phyloP scores from a whole-genome alignment of 768 basidiomycete genomes.

The Lepiota brunneoincarnata region DNA sequence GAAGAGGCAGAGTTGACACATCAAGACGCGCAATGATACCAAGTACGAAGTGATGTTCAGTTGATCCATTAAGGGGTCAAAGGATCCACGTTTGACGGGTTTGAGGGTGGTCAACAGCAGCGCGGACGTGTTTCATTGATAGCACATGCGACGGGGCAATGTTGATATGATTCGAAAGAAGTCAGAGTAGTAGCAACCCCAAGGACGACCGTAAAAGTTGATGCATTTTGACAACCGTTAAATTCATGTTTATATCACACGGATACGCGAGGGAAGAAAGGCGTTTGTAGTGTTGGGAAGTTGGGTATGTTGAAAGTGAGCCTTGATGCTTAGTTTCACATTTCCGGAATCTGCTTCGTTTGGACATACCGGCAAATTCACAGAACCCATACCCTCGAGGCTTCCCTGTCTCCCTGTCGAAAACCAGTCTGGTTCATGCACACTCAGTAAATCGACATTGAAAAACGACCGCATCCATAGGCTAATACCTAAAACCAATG shows the following conservation, averaged over 20 bases:
- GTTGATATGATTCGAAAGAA: constrained; percentile 2
- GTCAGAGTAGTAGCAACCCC: constrained; percentile 9
- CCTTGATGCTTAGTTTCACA: constrained; percentile 20
- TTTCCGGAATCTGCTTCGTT: constrained; percentile 25
- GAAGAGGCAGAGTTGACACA: constrained; percentile 3
- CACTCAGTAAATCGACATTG: constrained; percentile 10
- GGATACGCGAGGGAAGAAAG: background rate
- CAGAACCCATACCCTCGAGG: constrained; percentile 93
- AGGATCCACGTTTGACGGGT: background rate
- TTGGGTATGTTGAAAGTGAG: constrained; percentile 35
- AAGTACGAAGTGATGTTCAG: background rate
- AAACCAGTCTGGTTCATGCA: constrained; percentile 60
- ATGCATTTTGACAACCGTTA: background rate
- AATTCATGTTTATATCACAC: background rate
- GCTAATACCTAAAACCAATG: constrained; percentile 74
- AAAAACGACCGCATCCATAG: background rate
- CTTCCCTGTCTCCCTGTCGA: constrained; percentile 92
- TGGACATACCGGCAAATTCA: constrained; percentile 80
- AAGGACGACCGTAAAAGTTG: background rate
- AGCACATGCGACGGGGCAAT: background rate
- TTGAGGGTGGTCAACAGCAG: constrained; percentile 7
- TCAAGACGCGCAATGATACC: constrained; percentile 4
- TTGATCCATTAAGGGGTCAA: constrained; percentile 2
- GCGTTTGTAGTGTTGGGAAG: background rate
- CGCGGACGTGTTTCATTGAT: background rate